Percentiles rank a stretch among this genome's conserved stretches.
Conservation (phyloP, 805 yeast genomes). For the Saturnispora sanitii region DNA sequence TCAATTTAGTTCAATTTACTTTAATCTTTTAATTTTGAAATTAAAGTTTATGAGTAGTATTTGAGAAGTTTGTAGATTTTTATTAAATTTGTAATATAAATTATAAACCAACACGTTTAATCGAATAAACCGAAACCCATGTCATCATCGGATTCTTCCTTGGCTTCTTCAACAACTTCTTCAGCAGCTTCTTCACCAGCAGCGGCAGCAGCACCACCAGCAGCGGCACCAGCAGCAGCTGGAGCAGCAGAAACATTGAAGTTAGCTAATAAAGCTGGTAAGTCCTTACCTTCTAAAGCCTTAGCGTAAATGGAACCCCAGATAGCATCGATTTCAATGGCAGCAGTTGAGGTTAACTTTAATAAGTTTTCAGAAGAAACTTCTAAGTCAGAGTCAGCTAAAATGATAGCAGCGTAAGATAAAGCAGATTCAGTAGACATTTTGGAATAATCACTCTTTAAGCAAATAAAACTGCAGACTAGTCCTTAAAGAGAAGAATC, state of each 20-base stretch:
- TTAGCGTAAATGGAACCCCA: constrained; percentile 79
- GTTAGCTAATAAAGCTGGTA: constrained; percentile 56
- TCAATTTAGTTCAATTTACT: no score
- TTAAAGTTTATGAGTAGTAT: background rate
- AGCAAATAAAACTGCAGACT: constrained; percentile 33
- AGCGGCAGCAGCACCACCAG: constrained; percentile 36
- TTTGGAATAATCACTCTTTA: constrained; percentile 36
- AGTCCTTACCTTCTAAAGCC: constrained; percentile 73
- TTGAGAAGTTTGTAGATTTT: background rate
- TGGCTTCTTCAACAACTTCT: constrained; percentile 51
- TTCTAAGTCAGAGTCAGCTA: constrained; percentile 94
- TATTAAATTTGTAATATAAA: background rate
- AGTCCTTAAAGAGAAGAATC: constrained; percentile 22
- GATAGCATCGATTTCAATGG: constrained; percentile 64
- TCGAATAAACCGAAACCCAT: constrained; percentile 91
- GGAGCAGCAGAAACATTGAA: constrained; percentile 43
- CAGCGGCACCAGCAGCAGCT: constrained; percentile 39
- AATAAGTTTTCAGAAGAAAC: constrained; percentile 75
- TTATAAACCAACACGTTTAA: constrained; percentile 32
- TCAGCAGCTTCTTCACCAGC: constrained; percentile 42
- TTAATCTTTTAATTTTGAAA: no score
- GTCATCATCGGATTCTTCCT: constrained; percentile 70
- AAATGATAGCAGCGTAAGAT: constrained; percentile 95
- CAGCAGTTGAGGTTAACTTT: constrained; percentile 67
- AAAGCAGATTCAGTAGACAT: constrained; percentile 89